A percentile compares a stretch with the other conserved stretches of the same genome.
Evolutionary conservation across 1,284 basidiomycete species (phyloP).

Genomic region (Melanopsichium pennsylvanicum): DNA sequence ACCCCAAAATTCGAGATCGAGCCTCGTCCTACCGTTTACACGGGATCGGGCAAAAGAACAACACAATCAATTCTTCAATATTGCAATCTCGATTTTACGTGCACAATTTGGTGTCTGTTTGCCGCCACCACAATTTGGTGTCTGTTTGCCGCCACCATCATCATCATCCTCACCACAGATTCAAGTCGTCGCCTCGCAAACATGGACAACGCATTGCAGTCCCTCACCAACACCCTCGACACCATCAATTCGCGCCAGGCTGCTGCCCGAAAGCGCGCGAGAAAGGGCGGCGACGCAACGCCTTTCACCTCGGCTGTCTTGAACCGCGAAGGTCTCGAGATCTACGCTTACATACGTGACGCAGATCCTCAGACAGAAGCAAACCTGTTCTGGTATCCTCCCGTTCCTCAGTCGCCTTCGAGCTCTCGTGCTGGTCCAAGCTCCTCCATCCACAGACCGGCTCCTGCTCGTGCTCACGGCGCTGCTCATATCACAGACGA

Average conservation of each 20-base stretch:
- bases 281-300: slow-evolving; percentile 29
- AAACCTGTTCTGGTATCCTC: slow-evolving; percentile 56
- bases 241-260: slow-evolving; percentile 48
- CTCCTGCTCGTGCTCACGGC: slow-evolving; percentile 4
- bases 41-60: slow-evolving; percentile 20
- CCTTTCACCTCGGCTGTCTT: slow-evolving; percentile 61
- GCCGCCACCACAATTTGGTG: too few relatives aligned
- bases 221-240: slow-evolving; percentile 54
- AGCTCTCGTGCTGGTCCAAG: slow-evolving; percentile 23
- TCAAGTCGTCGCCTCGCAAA: neutral
- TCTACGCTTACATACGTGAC: slow-evolving; percentile 61
- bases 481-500: slow-evolving; percentile 12
- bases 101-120: too few relatives aligned
- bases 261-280: slow-evolving; percentile 32
- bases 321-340: slow-evolving; percentile 52
- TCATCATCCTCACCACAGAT: neutral
- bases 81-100: too few relatives aligned
- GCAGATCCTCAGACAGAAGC: slow-evolving; percentile 57
- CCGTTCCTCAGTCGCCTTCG: slow-evolving; percentile 23
- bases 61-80: slow-evolving; percentile 11
- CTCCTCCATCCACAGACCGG: slow-evolving; percentile 7
- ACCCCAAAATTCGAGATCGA: too few relatives aligned
- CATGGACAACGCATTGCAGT: slow-evolving; percentile 59
- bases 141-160: slow-evolving; percentile 10
- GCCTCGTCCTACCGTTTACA: too few relatives aligned